Evolutionary conservation across 2,329 filamentous ascomycete genomes (phyloP).

Genomic region (Venturia carpophila): DNA sequence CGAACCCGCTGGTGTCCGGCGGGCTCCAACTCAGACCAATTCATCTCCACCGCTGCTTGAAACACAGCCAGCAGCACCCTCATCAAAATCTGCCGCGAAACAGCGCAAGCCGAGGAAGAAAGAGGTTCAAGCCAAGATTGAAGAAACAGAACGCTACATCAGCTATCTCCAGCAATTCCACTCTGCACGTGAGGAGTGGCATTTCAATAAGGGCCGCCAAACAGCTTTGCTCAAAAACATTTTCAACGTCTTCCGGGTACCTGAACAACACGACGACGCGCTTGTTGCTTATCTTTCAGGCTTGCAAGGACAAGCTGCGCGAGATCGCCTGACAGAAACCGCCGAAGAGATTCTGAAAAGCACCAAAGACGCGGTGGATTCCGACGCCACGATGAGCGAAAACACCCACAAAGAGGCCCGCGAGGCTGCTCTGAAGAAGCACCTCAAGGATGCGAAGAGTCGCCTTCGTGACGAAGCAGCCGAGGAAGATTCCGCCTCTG

Average conservation of each 20-base stretch:
- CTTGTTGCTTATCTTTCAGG: constrained; percentile 73
- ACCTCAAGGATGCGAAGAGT: constrained; percentile 14
- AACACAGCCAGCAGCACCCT: constrained; percentile 23
- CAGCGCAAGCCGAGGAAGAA: constrained; percentile 17
- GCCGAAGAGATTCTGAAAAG: constrained; percentile 14
- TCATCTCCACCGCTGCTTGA: constrained; percentile 24
- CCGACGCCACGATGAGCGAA: constrained; percentile 1
- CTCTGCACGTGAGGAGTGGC: constrained; percentile 65
- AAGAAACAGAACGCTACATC: constrained; percentile 43
- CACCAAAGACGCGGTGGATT: constrained; percentile 6
- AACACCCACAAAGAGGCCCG: constrained; percentile 8
- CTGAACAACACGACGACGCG: constrained; percentile 57
- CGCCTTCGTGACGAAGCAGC: constrained; percentile 8
- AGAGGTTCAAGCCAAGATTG: constrained; percentile 23
- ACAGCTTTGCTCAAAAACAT: constrained; percentile 75
- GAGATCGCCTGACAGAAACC: constrained; percentile 6
- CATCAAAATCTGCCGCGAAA: constrained; percentile 8
- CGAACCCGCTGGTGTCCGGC: constrained; percentile 43
- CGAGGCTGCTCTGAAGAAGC: constrained; percentile 3
- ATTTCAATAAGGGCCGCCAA: constrained; percentile 94
- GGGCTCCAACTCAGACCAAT: constrained; percentile 23
- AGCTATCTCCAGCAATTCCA: constrained; percentile 72
- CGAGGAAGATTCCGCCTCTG: constrained; percentile 2
- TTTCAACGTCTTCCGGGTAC: constrained; percentile 64
- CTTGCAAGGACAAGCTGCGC: constrained; percentile 64